phyloP scores from a whole-genome alignment of 1,139 yeast genomes.

The Pichia cactophila region DNA sequence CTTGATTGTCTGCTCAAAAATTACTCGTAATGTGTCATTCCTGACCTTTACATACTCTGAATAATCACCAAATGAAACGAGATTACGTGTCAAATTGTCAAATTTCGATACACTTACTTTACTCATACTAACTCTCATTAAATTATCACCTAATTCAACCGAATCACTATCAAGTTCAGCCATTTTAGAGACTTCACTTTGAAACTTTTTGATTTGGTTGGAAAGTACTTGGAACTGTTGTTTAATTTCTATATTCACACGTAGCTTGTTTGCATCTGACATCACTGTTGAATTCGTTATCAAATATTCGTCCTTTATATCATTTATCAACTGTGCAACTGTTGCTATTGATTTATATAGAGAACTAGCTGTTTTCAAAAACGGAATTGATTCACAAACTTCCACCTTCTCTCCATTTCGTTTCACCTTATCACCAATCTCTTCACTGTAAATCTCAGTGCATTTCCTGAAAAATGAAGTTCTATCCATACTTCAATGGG shows the following conservation, averaged over 20 bases:
- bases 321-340: conserved; percentile 17
- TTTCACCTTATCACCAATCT: not conserved
- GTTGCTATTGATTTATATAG: conserved; percentile 4
- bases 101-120: conserved; percentile 2
- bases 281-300: conserved; percentile 22
- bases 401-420: not conserved
- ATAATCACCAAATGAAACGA: conserved; percentile 26
- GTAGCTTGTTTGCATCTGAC: conserved; percentile 20
- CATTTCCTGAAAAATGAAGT: conserved; percentile 26
- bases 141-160: conserved; percentile 3
- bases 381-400: not conserved
- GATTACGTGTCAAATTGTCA: conserved; percentile 19
- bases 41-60: conserved; percentile 17
- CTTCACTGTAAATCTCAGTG: conserved; percentile 23
- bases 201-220: conserved; percentile 18
- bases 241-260: conserved; percentile 22
- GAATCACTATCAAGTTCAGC: conserved; percentile 2
- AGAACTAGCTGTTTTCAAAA: conserved; percentile 4
- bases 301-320: conserved; percentile 24
- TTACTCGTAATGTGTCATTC: conserved; percentile 18
- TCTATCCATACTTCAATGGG: conserved; percentile 16
- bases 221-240: conserved; percentile 18
- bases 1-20: conserved; percentile 22
- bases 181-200: conserved; percentile 4
- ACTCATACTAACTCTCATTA: conserved; percentile 4